These are phyloP conservation scores for Elsinoe batatas DNA, from an alignment of 2,329 filamentous ascomycete species.

Conservation along the genomic window DNA sequence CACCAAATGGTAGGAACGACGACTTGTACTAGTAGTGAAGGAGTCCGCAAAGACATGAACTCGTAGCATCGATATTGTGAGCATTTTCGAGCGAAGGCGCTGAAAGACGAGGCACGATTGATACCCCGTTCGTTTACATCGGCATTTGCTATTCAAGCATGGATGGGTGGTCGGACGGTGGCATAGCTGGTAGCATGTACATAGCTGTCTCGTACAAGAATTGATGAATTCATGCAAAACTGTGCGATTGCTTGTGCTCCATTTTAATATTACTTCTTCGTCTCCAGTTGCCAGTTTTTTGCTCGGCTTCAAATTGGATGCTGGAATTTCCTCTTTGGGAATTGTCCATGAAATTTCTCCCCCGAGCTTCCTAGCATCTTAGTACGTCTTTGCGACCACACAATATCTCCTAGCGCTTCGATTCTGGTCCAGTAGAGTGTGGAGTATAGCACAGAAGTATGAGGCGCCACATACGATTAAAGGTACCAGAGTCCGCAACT, in stretches of 20 bases:
- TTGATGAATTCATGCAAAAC: not conserved
- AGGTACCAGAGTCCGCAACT: not conserved
- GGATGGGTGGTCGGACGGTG: not conserved
- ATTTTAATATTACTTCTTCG: not conserved
- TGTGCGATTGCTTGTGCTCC: not conserved
- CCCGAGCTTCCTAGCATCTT: not conserved
- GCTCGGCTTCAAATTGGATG: not conserved
- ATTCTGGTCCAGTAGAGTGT: not conserved
- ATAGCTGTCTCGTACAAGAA: not conserved
- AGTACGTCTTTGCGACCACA: not conserved
- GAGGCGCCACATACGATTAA: slow-evolving; percentile 6
- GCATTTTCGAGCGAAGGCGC: slow-evolving; percentile 9
- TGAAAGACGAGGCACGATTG: not conserved
- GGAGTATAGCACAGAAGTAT: not conserved
- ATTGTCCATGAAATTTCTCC: slow-evolving; percentile 4
- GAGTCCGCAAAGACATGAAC: not conserved
- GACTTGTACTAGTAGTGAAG: not conserved
- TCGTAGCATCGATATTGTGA: not conserved
- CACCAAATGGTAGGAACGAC: not conserved
- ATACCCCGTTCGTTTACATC: slow-evolving; percentile 5
- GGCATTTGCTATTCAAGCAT: not conserved
- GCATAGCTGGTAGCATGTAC: not conserved
- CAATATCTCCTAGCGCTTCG: too few relatives aligned
- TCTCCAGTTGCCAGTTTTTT: not conserved
- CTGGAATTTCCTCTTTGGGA: slow-evolving; percentile 7